A percentile compares a stretch with the other conserved stretches of the same genome.
phyloP scores from a whole-genome alignment of 352 stramenopile species.

The Blastocystis sp. region DNA sequence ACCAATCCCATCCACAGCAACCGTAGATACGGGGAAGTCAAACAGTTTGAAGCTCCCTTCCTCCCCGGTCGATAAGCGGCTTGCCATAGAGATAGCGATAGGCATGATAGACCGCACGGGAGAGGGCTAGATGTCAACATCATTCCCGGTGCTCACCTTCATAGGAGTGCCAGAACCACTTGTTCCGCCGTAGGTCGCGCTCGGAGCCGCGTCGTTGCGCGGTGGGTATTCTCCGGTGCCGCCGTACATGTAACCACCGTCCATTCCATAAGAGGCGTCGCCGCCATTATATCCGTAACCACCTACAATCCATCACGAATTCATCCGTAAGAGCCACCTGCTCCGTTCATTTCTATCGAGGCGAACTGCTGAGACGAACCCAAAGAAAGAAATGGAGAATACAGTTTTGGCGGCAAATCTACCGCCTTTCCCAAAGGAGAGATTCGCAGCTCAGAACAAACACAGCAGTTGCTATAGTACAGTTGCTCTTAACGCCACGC shows the following conservation, averaged over 20 bases:
- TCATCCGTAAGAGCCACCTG: not conserved
- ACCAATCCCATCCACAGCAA: not conserved
- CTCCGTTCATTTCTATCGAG: not conserved
- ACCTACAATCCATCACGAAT: not conserved
- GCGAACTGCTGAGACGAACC: not conserved
- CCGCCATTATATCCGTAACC: conserved; percentile 39
- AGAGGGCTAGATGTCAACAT: conserved; percentile 3
- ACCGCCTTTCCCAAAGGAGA: not conserved
- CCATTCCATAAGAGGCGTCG: conserved; percentile 13
- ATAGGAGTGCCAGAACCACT: conserved; percentile 26
- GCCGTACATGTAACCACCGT: not conserved
- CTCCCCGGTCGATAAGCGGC: not conserved
- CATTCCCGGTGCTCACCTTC: not conserved
- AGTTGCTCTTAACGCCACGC: not conserved
- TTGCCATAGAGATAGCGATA: conserved; percentile 56
- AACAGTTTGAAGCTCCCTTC: conserved; percentile 44
- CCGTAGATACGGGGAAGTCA: conserved; percentile 16
- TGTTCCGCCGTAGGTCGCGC: conserved; percentile 14
- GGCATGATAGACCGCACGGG: conserved; percentile 14
- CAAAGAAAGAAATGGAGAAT: not conserved
- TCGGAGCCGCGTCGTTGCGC: not conserved
- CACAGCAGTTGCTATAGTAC: not conserved
- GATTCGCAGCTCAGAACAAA: not conserved
- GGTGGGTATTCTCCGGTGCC: conserved; percentile 9
- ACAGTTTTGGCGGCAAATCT: not conserved